Evolutionary conservation across 768 basidiomycete genomes (phyloP).

Genomic region (Lactifluus piperatus): DNA sequence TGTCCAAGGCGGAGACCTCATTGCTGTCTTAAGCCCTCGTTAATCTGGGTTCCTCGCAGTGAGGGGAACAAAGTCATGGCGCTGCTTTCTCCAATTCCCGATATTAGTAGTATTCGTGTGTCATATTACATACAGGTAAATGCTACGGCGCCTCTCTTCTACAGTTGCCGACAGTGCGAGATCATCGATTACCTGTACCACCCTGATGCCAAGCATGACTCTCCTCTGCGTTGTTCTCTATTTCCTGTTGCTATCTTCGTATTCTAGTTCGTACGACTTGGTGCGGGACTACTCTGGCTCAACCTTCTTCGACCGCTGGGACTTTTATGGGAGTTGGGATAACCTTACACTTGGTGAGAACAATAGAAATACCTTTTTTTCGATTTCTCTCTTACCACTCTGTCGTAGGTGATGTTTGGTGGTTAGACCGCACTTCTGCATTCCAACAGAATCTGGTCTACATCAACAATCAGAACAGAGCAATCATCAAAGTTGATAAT

Average conservation of each 20-base stretch:
- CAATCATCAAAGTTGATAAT: constrained; percentile 72
- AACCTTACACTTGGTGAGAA: constrained; percentile 33
- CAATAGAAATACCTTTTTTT: background rate
- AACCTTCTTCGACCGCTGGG: constrained; percentile 39
- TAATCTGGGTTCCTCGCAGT: too few species aligned
- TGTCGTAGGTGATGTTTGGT: constrained; percentile 51
- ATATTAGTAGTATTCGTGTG: background rate
- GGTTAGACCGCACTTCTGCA: constrained; percentile 42
- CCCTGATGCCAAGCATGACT: background rate
- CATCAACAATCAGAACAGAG: constrained; percentile 51
- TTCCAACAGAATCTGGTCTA: constrained; percentile 44
- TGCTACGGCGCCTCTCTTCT: too few species aligned
- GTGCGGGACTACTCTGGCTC: constrained; percentile 32
- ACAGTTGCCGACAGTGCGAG: too few species aligned
- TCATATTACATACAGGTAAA: too few species aligned
- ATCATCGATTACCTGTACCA: background rate
- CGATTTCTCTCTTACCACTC: background rate
- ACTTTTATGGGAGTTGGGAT: constrained; percentile 35
- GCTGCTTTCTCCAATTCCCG: background rate
- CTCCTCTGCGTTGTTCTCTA: background rate
- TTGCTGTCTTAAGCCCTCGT: too few species aligned
- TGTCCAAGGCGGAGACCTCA: too few species aligned
- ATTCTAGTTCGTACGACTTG: constrained; percentile 25
- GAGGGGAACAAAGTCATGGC: background rate
- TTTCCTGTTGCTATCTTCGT: constrained; percentile 3